These are phyloP conservation scores for Megacollybia marginata DNA, from an alignment of 768 basidiomycete species.

Conservation along the genomic window DNA sequence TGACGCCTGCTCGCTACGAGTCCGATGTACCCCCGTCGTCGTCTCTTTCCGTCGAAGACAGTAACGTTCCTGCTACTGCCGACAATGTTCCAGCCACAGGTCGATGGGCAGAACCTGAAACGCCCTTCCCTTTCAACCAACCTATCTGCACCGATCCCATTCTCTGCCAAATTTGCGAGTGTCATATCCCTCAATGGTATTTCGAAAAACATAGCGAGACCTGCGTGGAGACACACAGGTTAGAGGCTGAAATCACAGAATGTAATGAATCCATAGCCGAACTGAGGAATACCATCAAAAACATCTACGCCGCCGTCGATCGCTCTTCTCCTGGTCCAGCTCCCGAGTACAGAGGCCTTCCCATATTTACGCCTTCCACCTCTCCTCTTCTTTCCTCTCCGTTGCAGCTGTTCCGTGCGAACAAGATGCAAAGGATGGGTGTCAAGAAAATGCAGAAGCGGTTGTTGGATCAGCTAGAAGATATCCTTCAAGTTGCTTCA, in stretches of 20 bases:
- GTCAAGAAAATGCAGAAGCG: slow-evolving; percentile 78
- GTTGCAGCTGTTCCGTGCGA: slow-evolving; percentile 67
- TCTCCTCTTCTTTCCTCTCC: slow-evolving; percentile 70
- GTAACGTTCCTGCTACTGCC: slow-evolving; percentile 23
- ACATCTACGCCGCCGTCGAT: slow-evolving; percentile 67
- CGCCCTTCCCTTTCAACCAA: slow-evolving; percentile 69
- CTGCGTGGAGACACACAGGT: slow-evolving; percentile 89
- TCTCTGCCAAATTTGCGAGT: slow-evolving; percentile 96
- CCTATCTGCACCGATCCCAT: slow-evolving; percentile 79
- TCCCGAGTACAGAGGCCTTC: slow-evolving; percentile 84
- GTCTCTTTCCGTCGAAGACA: slow-evolving; percentile 39
- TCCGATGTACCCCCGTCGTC: slow-evolving; percentile 47
- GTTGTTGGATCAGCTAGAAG: slow-evolving; percentile 80
- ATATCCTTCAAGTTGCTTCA: slow-evolving; percentile 70
- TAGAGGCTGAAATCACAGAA: slow-evolving; percentile 91
- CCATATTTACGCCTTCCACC: slow-evolving; percentile 68
- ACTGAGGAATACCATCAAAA: slow-evolving; percentile 78
- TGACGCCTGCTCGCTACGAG: slow-evolving; percentile 63
- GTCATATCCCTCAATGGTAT: slow-evolving; percentile 96
- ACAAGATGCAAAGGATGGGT: slow-evolving; percentile 71
- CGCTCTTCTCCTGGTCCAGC: slow-evolving; percentile 57
- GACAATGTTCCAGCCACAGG: slow-evolving; percentile 35
- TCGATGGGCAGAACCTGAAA: slow-evolving; percentile 38
- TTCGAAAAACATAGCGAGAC: slow-evolving; percentile 99
- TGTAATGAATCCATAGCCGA: slow-evolving; percentile 92